These are phyloP conservation scores for Pterulicium gracile DNA, from an alignment of 1,284 basidiomycete genomes.

Conservation along the genomic window DNA sequence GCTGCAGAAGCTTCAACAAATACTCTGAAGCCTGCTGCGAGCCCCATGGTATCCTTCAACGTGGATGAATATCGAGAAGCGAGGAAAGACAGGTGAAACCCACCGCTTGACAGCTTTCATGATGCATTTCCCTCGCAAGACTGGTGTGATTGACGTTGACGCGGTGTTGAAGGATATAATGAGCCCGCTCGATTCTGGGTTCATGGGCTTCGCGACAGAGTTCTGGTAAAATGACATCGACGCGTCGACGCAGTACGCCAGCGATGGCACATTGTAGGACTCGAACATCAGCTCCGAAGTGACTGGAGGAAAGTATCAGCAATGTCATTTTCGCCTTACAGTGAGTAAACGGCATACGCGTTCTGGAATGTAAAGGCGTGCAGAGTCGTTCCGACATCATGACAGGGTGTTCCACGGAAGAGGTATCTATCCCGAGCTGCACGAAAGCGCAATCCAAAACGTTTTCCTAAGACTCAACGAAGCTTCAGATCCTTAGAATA, in stretches of 20 bases:
- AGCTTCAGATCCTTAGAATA: slow-evolving; percentile 7
- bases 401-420: slow-evolving; percentile 80
- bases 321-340: slow-evolving; percentile 9
- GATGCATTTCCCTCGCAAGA: slow-evolving; percentile 71
- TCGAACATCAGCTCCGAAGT: slow-evolving; percentile 98
- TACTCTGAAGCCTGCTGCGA: slow-evolving; percentile 86
- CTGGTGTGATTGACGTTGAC: slow-evolving; percentile 80
- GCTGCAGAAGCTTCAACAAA: slow-evolving; percentile 83
- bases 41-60: slow-evolving; percentile 78
- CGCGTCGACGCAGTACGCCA: slow-evolving; percentile 87
- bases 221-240: slow-evolving; percentile 89
- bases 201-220: slow-evolving; percentile 12
- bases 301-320: slow-evolving; percentile 32
- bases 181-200: slow-evolving; percentile 32
- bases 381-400: slow-evolving; percentile 91
- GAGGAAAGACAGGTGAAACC: slow-evolving; percentile 10
- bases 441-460: slow-evolving; percentile 89
- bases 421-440: slow-evolving; percentile 74
- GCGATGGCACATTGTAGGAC: slow-evolving; percentile 78
- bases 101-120: slow-evolving; percentile 81
- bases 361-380: slow-evolving; percentile 84
- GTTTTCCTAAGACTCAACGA: slow-evolving; percentile 65
- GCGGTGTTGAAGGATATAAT: slow-evolving; percentile 80
- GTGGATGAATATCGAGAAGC: neutral
- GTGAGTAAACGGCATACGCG: slow-evolving; percentile 31